Conservation (phyloP, 306 rosid genomes). For the Fragaria ananassa region DNA sequence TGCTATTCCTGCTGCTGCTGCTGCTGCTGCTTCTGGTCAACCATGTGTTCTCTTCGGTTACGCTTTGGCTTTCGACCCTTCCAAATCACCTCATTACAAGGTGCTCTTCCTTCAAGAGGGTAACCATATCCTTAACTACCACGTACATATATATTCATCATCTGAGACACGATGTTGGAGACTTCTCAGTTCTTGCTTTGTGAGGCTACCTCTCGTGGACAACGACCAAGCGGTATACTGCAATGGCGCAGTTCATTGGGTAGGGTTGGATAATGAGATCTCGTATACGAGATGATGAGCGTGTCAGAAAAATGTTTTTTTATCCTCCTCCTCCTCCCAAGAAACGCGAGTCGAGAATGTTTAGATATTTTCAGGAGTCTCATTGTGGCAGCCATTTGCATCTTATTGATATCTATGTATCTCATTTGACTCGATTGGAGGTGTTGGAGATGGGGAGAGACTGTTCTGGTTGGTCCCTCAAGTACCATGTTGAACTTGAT, state of each 20-base stretch:
- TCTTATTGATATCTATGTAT: not conserved
- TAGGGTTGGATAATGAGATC: not conserved
- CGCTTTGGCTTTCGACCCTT: not conserved
- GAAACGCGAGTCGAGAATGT: not conserved
- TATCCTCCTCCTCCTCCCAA: not conserved
- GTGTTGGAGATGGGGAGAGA: slow-evolving; percentile 19
- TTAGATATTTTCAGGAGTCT: slow-evolving; percentile 6
- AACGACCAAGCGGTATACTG: slow-evolving; percentile 11
- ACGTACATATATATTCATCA: not conserved
- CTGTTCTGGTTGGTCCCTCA: slow-evolving; percentile 21
- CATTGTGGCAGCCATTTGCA: not conserved
- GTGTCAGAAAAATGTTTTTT: not conserved
- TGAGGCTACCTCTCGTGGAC: not conserved
- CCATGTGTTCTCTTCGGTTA: not conserved
- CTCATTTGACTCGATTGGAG: not conserved
- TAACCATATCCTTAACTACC: not conserved
- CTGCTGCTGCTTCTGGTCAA: not conserved
- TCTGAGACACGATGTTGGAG: slow-evolving; percentile 18
- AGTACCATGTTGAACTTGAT: slow-evolving; percentile 17
- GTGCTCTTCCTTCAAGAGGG: not conserved
- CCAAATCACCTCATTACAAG: not conserved
- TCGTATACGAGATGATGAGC: not conserved
- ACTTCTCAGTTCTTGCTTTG: not conserved
- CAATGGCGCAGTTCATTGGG: slow-evolving; percentile 18
- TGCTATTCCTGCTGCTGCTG: not conserved